These are phyloP conservation scores for Metarhizium rileyi DNA, from an alignment of 2,329 filamentous ascomycete genomes.

Conservation along the genomic window DNA sequence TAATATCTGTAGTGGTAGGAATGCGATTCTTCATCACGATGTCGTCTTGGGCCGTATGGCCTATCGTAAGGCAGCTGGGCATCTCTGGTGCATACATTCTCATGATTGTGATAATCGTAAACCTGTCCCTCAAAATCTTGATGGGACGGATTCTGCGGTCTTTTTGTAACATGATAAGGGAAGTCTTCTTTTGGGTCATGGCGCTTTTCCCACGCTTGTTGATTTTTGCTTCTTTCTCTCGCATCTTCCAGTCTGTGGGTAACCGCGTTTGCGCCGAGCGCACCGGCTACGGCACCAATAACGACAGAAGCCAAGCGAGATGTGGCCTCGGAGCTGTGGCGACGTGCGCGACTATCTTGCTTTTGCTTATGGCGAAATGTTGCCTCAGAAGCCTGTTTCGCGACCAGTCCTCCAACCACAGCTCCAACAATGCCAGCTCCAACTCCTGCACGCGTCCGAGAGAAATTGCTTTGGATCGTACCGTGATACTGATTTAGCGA, in stretches of 20 bases:
- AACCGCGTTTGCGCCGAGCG: slow-evolving; percentile 42
- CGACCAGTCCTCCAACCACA: slow-evolving; percentile 44
- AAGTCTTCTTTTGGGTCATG: slow-evolving; percentile 20
- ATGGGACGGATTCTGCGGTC: slow-evolving; percentile 7
- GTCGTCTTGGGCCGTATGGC: slow-evolving; percentile 13
- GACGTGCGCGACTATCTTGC: slow-evolving; percentile 11
- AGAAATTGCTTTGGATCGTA: slow-evolving; percentile 37
- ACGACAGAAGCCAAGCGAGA: slow-evolving; percentile 36
- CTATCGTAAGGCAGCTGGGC: slow-evolving; percentile 13
- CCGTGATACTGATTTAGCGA: slow-evolving; percentile 31
- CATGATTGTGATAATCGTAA: slow-evolving; percentile 16
- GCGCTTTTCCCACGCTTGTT: slow-evolving; percentile 25
- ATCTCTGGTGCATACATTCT: slow-evolving; percentile 15
- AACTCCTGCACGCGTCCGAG: slow-evolving; percentile 36
- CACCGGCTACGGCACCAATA: slow-evolving; percentile 44
- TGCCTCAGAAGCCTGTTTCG: slow-evolving; percentile 36
- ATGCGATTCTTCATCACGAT: slow-evolving; percentile 15
- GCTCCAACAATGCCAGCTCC: slow-evolving; percentile 44
- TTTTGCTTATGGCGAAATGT: slow-evolving; percentile 22
- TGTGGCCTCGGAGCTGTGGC: slow-evolving; percentile 21
- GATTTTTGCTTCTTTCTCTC: slow-evolving; percentile 22
- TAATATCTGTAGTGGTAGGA: slow-evolving; percentile 13
- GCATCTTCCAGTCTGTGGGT: slow-evolving; percentile 33
- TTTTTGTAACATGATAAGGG: slow-evolving; percentile 15
- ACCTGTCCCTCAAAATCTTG: slow-evolving; percentile 12